phyloP scores from a whole-genome alignment of 768 basidiomycete species.

The Boletus coccyginus region DNA sequence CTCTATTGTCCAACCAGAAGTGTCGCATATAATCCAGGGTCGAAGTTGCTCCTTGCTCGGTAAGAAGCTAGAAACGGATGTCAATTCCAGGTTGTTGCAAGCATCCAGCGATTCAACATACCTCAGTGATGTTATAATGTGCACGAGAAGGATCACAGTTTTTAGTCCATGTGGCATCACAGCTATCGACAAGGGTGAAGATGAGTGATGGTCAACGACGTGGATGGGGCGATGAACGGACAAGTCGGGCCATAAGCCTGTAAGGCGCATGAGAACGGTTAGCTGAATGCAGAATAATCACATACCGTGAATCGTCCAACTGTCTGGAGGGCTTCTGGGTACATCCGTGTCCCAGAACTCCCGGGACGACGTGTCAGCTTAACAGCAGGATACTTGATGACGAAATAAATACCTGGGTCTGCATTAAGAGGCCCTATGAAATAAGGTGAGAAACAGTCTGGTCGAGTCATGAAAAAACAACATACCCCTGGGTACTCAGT shows the following conservation, averaged over 20 bases:
- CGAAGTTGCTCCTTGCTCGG: constrained; percentile 49
- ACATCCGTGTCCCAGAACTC: constrained; percentile 76
- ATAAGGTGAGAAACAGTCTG: background rate
- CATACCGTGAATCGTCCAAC: constrained; percentile 76
- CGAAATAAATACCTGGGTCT: constrained; percentile 43
- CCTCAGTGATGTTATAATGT: constrained; percentile 41
- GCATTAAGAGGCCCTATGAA: constrained; percentile 55
- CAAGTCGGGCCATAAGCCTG: constrained; percentile 70
- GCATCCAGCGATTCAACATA: constrained; percentile 18
- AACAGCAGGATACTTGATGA: background rate
- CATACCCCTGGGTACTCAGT: constrained; percentile 65
- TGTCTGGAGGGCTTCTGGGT: constrained; percentile 56
- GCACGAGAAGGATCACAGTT: constrained; percentile 41
- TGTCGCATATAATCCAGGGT: constrained; percentile 60
- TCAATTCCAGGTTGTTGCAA: background rate
- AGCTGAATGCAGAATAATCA: background rate
- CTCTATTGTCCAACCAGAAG: constrained; percentile 64
- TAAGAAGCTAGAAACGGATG: constrained; percentile 45
- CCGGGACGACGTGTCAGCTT: constrained; percentile 1
- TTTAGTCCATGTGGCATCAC: constrained; percentile 44
- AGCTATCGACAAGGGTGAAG: constrained; percentile 35
- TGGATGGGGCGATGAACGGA: constrained; percentile 24
- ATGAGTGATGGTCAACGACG: background rate
- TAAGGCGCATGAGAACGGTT: constrained; percentile 2
- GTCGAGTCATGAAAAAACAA: background rate